Percentiles rank a stretch among this genome's conserved stretches.
Conservation (phyloP, 2,329 filamentous ascomycete species). For the Arthrobotrys sphaeroides region DNA sequence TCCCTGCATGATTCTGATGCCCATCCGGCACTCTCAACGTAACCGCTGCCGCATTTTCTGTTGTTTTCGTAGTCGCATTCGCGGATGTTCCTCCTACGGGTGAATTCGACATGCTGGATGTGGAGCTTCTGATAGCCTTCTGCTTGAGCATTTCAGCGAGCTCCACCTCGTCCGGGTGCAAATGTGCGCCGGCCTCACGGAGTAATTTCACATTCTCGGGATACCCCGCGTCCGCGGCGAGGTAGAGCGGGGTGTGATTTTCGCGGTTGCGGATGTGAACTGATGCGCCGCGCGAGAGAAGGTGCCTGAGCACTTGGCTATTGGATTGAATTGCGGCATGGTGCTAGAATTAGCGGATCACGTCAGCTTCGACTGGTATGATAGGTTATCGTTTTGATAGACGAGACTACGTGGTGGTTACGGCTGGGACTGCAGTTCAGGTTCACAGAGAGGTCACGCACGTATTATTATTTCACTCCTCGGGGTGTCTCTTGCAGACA, state of each 20-base stretch:
- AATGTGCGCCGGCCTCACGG: slow-evolving; percentile 69
- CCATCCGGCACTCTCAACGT: slow-evolving; percentile 34
- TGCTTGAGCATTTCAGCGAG: slow-evolving; percentile 53
- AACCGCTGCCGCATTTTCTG: not conserved
- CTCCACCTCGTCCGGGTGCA: slow-evolving; percentile 67
- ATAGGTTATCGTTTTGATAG: slow-evolving; percentile 3
- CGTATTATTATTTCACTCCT: not conserved
- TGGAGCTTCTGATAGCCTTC: slow-evolving; percentile 41
- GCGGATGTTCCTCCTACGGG: slow-evolving; percentile 34
- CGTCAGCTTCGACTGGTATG: slow-evolving; percentile 27
- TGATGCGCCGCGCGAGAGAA: slow-evolving; percentile 71
- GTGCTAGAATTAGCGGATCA: slow-evolving; percentile 57
- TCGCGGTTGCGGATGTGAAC: slow-evolving; percentile 73
- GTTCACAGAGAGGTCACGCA: slow-evolving; percentile 14
- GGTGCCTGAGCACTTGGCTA: slow-evolving; percentile 68
- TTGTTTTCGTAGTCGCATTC: not conserved
- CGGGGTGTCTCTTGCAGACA: not conserved
- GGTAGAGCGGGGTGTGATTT: slow-evolving; percentile 73
- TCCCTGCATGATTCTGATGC: not conserved
- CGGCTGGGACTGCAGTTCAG: slow-evolving; percentile 26
- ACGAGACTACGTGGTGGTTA: slow-evolving; percentile 12
- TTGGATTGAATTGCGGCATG: slow-evolving; percentile 63
- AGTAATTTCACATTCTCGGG: slow-evolving; percentile 67
- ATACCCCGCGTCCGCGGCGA: slow-evolving; percentile 70
- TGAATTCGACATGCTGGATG: slow-evolving; percentile 45